Evolutionary conservation across 805 yeast species (phyloP).

Genomic region (Candida xyloterini): DNA sequence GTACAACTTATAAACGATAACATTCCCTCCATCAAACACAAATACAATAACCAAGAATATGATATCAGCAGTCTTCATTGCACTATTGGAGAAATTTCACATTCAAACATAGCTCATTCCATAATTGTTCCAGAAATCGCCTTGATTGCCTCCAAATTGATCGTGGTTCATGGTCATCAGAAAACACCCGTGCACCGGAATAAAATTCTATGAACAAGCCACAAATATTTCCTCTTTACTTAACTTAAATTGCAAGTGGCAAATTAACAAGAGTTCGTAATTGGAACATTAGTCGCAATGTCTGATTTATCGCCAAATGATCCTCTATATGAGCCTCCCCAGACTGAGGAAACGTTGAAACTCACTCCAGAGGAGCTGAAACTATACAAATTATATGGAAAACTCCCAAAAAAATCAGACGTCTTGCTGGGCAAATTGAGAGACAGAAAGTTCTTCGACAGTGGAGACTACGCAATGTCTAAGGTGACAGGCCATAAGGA

Average conservation of each 20-base stretch:
- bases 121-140: not conserved
- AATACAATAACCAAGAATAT: slow-evolving; percentile 7
- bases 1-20: slow-evolving; percentile 12
- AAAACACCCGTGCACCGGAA: slow-evolving; percentile 9
- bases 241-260: slow-evolving; percentile 6
- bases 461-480: slow-evolving; percentile 90
- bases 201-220: slow-evolving; percentile 1
- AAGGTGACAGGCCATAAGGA: slow-evolving; percentile 51
- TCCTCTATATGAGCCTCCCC: slow-evolving; percentile 45
- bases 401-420: slow-evolving; percentile 77
- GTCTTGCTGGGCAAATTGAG: slow-evolving; percentile 70
- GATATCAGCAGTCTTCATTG: slow-evolving; percentile 10
- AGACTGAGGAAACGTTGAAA: slow-evolving; percentile 47
- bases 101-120: not conserved
- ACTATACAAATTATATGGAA: slow-evolving; percentile 78
- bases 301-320: slow-evolving; percentile 37
- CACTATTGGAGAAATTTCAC: slow-evolving; percentile 14
- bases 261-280: slow-evolving; percentile 3
- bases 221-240: slow-evolving; percentile 6
- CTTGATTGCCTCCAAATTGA: slow-evolving; percentile 1
- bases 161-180: not conserved
- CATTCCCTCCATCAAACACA: slow-evolving; percentile 6
- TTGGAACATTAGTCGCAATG: not conserved
- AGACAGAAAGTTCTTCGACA: slow-evolving; percentile 89
- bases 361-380: slow-evolving; percentile 77